Percentiles rank a stretch among this genome's conserved stretches.
Conservation (phyloP, 331 rosid species). For the Rosa hybrid region DNA sequence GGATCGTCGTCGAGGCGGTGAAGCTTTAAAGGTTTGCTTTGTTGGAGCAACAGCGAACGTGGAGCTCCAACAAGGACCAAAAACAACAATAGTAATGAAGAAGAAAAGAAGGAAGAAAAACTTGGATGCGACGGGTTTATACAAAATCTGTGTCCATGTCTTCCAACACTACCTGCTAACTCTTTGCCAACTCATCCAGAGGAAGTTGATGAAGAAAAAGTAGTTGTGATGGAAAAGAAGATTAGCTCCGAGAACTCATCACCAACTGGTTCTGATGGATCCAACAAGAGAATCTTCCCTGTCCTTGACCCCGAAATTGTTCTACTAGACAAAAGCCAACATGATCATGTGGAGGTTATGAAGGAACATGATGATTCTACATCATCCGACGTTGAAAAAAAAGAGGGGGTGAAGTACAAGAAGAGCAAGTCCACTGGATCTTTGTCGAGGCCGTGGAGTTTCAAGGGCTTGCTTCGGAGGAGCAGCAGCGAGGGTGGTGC, state of each 20-base stretch:
- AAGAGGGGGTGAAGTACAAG: background rate
- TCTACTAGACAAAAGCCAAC: background rate
- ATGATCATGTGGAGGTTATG: background rate
- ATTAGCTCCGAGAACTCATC: background rate
- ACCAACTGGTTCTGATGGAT: background rate
- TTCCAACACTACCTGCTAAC: background rate
- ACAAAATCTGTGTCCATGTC: background rate
- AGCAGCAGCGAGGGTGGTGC: background rate
- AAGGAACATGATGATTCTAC: background rate
- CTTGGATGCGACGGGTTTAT: background rate
- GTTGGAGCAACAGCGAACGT: background rate
- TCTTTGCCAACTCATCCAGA: background rate
- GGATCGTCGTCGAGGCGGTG: background rate
- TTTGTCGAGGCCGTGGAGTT: background rate
- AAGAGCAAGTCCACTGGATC: constrained; percentile 6
- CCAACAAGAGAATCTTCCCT: background rate
- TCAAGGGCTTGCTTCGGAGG: background rate
- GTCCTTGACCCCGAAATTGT: background rate
- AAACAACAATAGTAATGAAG: background rate
- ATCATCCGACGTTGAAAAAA: background rate
- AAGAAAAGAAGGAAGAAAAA: background rate
- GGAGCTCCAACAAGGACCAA: background rate
- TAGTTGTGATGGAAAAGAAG: background rate
- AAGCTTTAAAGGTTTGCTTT: background rate
- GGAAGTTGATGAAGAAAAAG: background rate